phyloP scores from a whole-genome alignment of 2,329 filamentous ascomycete species.

The Coniosporium tulheliwenetii region DNA sequence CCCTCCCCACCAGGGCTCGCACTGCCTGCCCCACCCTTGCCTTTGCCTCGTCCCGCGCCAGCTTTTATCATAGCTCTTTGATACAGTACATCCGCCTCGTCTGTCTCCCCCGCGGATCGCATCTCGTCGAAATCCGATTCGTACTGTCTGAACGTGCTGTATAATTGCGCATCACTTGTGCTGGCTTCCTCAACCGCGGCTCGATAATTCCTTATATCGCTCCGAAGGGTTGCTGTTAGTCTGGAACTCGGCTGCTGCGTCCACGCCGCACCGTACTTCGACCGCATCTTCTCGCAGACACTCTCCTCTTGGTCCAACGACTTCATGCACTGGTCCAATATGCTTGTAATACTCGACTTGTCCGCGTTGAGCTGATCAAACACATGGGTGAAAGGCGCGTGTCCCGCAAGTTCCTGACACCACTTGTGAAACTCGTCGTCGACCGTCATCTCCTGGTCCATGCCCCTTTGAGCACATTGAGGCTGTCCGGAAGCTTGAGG shows the following conservation, averaged over 20 bases:
- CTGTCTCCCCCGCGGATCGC: conserved; percentile 71
- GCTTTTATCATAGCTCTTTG: conserved; percentile 72
- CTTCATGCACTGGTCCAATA: conserved; percentile 67
- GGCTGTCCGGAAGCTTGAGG: conserved; percentile 70
- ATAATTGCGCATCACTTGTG: conserved; percentile 71
- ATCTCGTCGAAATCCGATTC: conserved; percentile 89
- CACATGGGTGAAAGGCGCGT: conserved; percentile 61
- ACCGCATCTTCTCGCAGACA: conserved; percentile 97
- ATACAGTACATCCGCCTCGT: conserved; percentile 78
- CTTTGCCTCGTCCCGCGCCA: conserved; percentile 39
- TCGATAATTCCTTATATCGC: conserved; percentile 75
- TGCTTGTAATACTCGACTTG: conserved; percentile 56
- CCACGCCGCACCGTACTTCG: conserved; percentile 92
- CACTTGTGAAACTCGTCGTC: conserved; percentile 87
- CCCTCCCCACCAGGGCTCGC: conserved; percentile 47
- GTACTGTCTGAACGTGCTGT: conserved; percentile 70
- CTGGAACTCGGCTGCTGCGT: conserved; percentile 89
- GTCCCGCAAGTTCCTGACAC: conserved; percentile 83
- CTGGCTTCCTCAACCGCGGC: conserved; percentile 81
- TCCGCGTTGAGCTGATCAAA: conserved; percentile 68
- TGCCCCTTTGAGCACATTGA: conserved; percentile 88
- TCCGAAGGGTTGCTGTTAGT: conserved; percentile 72
- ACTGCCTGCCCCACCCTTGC: conserved; percentile 47
- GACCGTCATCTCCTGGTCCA: conserved; percentile 74
- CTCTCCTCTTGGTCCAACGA: conserved; percentile 94